Evolutionary conservation across 208 protist genomes (phyloP), one percentile per base, ranked within the genome.

Genomic region (Leishmania gerbilli): DNA sequence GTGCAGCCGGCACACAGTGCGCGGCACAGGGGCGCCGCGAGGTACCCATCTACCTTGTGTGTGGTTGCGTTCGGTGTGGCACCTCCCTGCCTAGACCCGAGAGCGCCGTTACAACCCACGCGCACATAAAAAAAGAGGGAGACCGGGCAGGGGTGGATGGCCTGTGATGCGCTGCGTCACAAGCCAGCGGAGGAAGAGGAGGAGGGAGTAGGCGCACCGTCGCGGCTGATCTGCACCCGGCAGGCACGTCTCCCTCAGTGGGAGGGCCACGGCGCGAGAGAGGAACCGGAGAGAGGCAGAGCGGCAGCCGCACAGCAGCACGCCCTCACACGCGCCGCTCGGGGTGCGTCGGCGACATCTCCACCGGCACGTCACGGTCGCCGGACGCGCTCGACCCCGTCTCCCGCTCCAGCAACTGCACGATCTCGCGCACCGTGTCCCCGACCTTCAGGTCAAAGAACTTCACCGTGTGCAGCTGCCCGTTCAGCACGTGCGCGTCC

Each of bases 371-470:
- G 68, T 91, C 89, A 17, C 92, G 83, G 65, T 95, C 80, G 3
- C 82, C 79, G 1, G 93, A 95, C 5, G 87, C 85, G 60, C 84
- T 83, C 31, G 42, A 68, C 15, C 85, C 88, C 2, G 89, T 87
- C 45, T 91, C 87, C 11, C 89, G 90, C 83, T 93, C 84, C 55
- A 94, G 74, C 19, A 93, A 62, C 56, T 91, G 86, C 83, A 97
- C 68, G 47, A 97, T 93, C 77, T 97, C 94, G 31, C 90, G 81
- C 76, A 95, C 87, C 31, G 91, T 92, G 79, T 97, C 94, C 34
- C 94, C 94, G 53, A 97, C 84, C 84, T 96, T 96, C 64, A 96
- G 68, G 78, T 97, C 94, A 76, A 96, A 90, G 74, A 97, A 96
- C 79, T 97, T 97, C 34, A 95, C 84, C 17, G 92, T 95, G 86